These are phyloP conservation scores for Penicillium hordei DNA, from an alignment of 2,329 filamentous ascomycete species.

Conservation along the genomic window DNA sequence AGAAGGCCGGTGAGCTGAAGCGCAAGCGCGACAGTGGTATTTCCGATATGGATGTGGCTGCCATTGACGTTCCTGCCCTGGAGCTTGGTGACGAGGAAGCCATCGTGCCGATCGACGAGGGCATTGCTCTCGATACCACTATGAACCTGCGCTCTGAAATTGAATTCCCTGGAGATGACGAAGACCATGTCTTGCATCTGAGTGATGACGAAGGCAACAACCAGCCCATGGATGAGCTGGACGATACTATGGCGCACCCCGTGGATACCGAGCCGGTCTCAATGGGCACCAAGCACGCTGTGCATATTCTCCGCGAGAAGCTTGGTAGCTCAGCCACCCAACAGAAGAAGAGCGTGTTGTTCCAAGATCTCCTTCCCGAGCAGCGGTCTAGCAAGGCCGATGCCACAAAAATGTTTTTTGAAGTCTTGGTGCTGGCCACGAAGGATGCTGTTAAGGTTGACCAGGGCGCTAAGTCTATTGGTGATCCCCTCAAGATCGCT, in stretches of 20 bases:
- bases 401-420: slow-evolving; percentile 99
- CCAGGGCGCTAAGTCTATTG: slow-evolving; percentile 70
- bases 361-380: slow-evolving; percentile 89
- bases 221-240: slow-evolving; percentile 62
- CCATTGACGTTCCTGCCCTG: slow-evolving; percentile 61
- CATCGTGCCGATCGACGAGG: slow-evolving; percentile 48
- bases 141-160: slow-evolving; percentile 58
- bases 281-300: slow-evolving; percentile 88
- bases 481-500: slow-evolving; percentile 76
- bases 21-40: slow-evolving; percentile 89
- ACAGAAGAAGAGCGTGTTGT: slow-evolving; percentile 77
- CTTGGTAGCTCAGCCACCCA: slow-evolving; percentile 69
- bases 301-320: slow-evolving; percentile 86
- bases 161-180: slow-evolving; percentile 64
- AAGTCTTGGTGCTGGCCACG: slow-evolving; percentile 89
- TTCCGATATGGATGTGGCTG: slow-evolving; percentile 72
- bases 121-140: slow-evolving; percentile 51
- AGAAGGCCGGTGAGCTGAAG: slow-evolving; percentile 77
- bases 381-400: slow-evolving; percentile 77
- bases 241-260: slow-evolving; percentile 78
- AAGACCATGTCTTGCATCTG: slow-evolving; percentile 43
- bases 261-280: slow-evolving; percentile 84
- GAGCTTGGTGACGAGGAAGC: slow-evolving; percentile 67
- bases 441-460: slow-evolving; percentile 98
- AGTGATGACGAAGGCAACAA: slow-evolving; percentile 50